phyloP scores from a whole-genome alignment of 352 stramenopile genomes.

The Pythium phragmiticola region DNA sequence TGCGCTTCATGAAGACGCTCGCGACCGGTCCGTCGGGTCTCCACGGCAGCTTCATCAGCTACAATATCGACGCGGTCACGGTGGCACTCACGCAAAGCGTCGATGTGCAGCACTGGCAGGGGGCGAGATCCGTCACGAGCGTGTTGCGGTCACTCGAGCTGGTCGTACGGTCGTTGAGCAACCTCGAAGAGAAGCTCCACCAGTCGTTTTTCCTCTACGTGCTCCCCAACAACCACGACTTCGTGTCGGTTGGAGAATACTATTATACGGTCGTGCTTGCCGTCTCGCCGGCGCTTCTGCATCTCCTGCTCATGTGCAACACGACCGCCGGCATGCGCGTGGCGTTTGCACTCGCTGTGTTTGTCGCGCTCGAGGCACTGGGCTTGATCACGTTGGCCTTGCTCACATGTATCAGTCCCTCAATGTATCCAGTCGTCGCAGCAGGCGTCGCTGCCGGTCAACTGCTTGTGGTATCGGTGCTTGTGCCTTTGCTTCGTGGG shows the following conservation, averaged over 20 bases:
- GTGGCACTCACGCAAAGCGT: conserved; percentile 37
- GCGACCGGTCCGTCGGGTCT: conserved; percentile 56
- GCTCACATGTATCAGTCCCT: background rate
- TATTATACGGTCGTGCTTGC: conserved; percentile 76
- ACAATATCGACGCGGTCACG: conserved; percentile 86
- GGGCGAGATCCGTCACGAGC: conserved; percentile 30
- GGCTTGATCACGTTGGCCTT: background rate
- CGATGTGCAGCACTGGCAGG: conserved; percentile 15
- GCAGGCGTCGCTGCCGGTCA: background rate
- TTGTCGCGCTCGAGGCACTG: conserved; percentile 8
- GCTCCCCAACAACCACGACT: conserved; percentile 63
- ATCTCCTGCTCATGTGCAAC: conserved; percentile 49
- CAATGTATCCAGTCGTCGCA: background rate
- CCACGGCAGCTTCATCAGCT: conserved; percentile 80
- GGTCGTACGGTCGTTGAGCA: conserved; percentile 77
- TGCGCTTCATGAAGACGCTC: conserved; percentile 81
- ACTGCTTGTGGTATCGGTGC: background rate
- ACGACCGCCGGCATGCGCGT: conserved; percentile 60
- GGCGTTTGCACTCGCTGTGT: conserved; percentile 69
- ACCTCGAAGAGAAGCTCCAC: conserved; percentile 87
- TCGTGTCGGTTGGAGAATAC: conserved; percentile 88
- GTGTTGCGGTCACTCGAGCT: conserved; percentile 62
- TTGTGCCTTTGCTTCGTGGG: conserved; percentile 14
- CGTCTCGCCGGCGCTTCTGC: conserved; percentile 62
- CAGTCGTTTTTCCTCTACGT: conserved; percentile 90